Evolutionary conservation across 495 filamentous ascomycete species (phyloP), one percentile per base, ranked within the genome.

Genomic region (Geoglossum glabrum): DNA sequence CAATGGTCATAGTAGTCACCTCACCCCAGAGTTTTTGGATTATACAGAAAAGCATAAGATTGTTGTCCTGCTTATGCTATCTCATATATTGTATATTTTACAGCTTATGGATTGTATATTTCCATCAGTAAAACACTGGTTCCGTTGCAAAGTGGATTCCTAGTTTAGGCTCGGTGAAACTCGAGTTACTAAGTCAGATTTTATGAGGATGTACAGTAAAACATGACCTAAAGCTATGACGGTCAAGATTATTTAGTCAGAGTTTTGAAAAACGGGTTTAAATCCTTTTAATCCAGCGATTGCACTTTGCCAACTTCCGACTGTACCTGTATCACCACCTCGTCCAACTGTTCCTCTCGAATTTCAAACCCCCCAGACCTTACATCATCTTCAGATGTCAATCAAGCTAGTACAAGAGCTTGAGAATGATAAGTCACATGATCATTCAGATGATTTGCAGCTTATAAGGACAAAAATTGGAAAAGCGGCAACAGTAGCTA

Each of bases 31-130:
- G n/a, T 55, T 55, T 36, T n/a, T 55, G 5, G 31, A 31, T n/a
- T 55, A 31, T n/a, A 9, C 8, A 7, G 15, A 19, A 3, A 55
- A 30, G 6, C 17, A 55, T 28, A 17, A 26, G 31, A 55, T 55
- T 36, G 11, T 55, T 5, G 8, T 21, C 17, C 51, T 55, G 5
- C 28, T 7, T 28, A 17, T 55, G 26, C 51, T 21, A 4, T 19
- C 51, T 26, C 51, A 55, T 55, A 55, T 21, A 5, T 55, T 21
- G 11, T 21, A 55, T 31, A 55, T 36, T 17, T 4, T 55, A n/a
- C 31, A 31, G 26, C 31, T n/a, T 23, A 17, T 64, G 51, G 60
- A 65, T 26, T 5, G 17, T n/a, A 17, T 47, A 6, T 47, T 47
- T 47, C 21, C 43, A 3, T 5, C 43, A 3, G 17, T 47, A 5